A percentile compares a stretch with the other conserved stretches of the same genome.
Evolutionary conservation across 495 filamentous ascomycete species (phyloP).

Genomic region (Chaetomium tenue): DNA sequence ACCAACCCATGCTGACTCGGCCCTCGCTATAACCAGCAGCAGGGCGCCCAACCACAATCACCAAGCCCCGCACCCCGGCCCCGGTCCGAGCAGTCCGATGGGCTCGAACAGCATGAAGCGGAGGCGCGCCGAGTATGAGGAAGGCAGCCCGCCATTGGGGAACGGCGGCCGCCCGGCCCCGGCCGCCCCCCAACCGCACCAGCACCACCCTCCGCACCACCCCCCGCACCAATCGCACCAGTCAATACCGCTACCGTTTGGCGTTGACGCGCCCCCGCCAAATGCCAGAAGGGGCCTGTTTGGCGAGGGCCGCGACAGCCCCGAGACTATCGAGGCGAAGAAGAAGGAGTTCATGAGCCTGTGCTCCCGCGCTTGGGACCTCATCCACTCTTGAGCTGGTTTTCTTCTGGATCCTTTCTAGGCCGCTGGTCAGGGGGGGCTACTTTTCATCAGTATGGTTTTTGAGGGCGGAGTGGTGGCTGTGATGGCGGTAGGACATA

Average conservation of each 20-base stretch:
- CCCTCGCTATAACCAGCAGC: neutral
- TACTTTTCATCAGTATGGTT: neutral
- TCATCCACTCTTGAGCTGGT: slow-evolving; percentile 82
- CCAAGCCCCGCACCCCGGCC: neutral
- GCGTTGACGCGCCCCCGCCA: neutral
- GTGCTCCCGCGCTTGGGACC: slow-evolving; percentile 89
- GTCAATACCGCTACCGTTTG: neutral
- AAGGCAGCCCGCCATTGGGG: slow-evolving; percentile 72
- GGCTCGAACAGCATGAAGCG: slow-evolving; percentile 47
- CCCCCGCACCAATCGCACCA: neutral
- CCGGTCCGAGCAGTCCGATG: neutral
- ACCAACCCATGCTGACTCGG: slow-evolving; percentile 11
- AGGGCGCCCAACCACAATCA: slow-evolving; percentile 10
- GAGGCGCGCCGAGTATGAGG: slow-evolving; percentile 85
- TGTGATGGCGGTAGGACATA: neutral
- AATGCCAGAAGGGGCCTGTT: slow-evolving; percentile 63
- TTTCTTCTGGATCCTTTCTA: neutral
- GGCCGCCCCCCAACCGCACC: neutral
- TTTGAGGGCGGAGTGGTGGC: neutral
- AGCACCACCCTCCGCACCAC: neutral
- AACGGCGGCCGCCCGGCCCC: slow-evolving; percentile 48
- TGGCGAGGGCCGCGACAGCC: slow-evolving; percentile 74
- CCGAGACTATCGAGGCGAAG: slow-evolving; percentile 81
- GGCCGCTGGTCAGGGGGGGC: too few relatives aligned
- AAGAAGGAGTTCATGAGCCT: slow-evolving; percentile 89